A percentile compares a stretch with the other conserved stretches of the same genome.
Evolutionary conservation across 2,329 filamentous ascomycete species (phyloP).

Genomic region (Bipolaris oryzae): DNA sequence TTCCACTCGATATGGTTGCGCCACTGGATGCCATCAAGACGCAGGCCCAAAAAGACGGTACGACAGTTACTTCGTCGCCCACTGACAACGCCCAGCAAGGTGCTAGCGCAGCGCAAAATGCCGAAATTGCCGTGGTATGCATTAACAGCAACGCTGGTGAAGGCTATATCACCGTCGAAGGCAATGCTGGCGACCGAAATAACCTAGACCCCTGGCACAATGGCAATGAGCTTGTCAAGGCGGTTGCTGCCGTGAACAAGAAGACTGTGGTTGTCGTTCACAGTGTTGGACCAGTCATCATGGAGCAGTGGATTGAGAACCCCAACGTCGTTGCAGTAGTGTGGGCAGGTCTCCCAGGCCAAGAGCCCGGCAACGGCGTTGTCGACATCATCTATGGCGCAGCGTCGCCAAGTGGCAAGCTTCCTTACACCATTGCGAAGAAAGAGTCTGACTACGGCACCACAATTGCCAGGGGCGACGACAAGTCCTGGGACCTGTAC

Average conservation of each 20-base stretch:
- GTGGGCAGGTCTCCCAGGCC: conserved; percentile 49
- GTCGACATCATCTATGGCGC: conserved; percentile 55
- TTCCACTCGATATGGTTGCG: conserved; percentile 51
- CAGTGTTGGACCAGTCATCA: conserved; percentile 45
- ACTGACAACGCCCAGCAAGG: conserved; percentile 48
- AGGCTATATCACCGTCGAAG: conserved; percentile 56
- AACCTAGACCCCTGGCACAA: conserved; percentile 56
- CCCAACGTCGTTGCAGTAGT: conserved; percentile 49
- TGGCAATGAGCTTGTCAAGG: conserved; percentile 50
- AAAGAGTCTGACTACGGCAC: conserved; percentile 41
- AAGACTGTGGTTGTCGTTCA: conserved; percentile 50
- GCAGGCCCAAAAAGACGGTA: conserved; percentile 46
- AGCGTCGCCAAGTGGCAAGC: conserved; percentile 58
- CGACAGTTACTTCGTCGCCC: conserved; percentile 47
- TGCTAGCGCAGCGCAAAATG: conserved; percentile 46
- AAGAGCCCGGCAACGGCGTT: conserved; percentile 53
- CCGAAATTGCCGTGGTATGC: conserved; percentile 53
- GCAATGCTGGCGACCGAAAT: conserved; percentile 55
- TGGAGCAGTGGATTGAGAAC: conserved; percentile 46
- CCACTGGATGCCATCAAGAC: conserved; percentile 52
- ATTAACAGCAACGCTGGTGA: conserved; percentile 58
- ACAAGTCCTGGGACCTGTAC: conserved; percentile 50
- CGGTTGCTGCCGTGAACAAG: conserved; percentile 46
- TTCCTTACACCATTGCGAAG: conserved; percentile 59
- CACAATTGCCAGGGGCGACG: conserved; percentile 23